Percentiles rank a stretch among this genome's conserved stretches.
Evolutionary conservation across 441 rosid species (phyloP).

Genomic region (Euphorbia schlechtendalii): DNA sequence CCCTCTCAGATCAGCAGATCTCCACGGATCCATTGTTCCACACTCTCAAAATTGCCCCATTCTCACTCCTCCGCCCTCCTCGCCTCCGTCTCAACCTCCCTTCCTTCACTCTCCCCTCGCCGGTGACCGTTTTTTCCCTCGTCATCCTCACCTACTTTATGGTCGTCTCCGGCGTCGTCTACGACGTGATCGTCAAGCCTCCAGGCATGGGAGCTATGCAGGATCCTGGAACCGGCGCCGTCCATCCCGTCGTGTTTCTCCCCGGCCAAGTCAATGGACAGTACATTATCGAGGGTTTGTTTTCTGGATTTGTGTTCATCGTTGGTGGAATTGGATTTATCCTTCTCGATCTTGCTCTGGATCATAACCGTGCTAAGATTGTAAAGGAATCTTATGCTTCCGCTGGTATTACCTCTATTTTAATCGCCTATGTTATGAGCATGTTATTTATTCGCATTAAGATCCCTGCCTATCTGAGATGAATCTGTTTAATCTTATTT

Average conservation of each 20-base stretch:
- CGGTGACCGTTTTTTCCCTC: constrained; percentile 72
- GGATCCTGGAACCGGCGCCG: constrained; percentile 75
- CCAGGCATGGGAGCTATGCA: constrained; percentile 92
- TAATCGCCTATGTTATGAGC: constrained; percentile 75
- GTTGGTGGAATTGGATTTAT: constrained; percentile 80
- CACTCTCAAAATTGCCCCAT: constrained; percentile 49
- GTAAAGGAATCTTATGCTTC: constrained; percentile 75
- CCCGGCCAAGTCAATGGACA: constrained; percentile 86
- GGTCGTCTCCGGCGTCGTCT: constrained; percentile 79
- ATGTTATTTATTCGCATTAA: constrained; percentile 93
- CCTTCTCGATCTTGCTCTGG: constrained; percentile 77
- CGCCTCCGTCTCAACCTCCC: constrained; percentile 90
- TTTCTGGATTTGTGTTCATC: constrained; percentile 82
- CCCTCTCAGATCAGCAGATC: background rate
- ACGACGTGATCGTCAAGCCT: constrained; percentile 88
- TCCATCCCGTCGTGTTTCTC: constrained; percentile 79
- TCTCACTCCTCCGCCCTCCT: constrained; percentile 65
- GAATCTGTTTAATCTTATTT: constrained; percentile 6
- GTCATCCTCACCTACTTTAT: constrained; percentile 86
- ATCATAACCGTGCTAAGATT: constrained; percentile 66
- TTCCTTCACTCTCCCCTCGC: constrained; percentile 65
- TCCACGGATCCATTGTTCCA: constrained; percentile 69
- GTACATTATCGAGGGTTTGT: constrained; percentile 91
- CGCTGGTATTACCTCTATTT: constrained; percentile 63
- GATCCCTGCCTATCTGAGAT: constrained; percentile 85